Evolutionary conservation across 2,329 filamentous ascomycete genomes (phyloP).

Genomic region (Emmonsiellopsis sp.): DNA sequence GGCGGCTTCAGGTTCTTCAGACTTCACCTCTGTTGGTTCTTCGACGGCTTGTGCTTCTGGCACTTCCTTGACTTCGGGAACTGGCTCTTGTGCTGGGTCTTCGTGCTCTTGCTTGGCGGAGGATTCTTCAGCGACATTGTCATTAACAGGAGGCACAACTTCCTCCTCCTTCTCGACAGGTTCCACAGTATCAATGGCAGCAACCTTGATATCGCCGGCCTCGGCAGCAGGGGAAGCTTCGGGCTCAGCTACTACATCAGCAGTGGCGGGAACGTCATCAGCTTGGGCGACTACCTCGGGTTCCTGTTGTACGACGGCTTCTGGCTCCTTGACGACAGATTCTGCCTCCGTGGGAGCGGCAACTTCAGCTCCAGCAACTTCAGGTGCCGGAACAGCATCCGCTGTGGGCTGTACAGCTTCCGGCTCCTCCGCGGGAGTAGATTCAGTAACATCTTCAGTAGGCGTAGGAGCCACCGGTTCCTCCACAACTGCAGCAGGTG

Average conservation of each 20-base stretch:
- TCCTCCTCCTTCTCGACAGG: neutral
- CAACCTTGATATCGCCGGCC: neutral
- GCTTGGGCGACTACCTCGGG: neutral
- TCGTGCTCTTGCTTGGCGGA: neutral
- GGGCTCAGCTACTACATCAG: neutral
- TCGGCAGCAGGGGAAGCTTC: neutral
- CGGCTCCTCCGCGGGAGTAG: conserved; percentile 14
- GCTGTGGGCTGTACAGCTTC: neutral
- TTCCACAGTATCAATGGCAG: conserved; percentile 1
- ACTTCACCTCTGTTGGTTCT: neutral
- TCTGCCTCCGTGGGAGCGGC: neutral
- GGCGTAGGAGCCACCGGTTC: neutral
- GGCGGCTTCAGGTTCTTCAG: neutral
- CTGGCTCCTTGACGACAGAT: neutral
- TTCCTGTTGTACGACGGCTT: neutral
- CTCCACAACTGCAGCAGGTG: neutral
- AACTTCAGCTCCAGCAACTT: conserved; percentile 5
- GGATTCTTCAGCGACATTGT: neutral
- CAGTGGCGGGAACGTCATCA: neutral
- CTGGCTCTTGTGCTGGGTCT: neutral
- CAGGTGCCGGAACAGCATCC: neutral
- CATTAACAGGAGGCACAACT: neutral
- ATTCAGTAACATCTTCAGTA: conserved; percentile 6
- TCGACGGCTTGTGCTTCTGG: neutral
- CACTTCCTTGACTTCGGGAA: neutral